These are phyloP conservation scores for Tricholoma saponaceum DNA, from an alignment of 768 basidiomycete genomes.

Conservation along the genomic window DNA sequence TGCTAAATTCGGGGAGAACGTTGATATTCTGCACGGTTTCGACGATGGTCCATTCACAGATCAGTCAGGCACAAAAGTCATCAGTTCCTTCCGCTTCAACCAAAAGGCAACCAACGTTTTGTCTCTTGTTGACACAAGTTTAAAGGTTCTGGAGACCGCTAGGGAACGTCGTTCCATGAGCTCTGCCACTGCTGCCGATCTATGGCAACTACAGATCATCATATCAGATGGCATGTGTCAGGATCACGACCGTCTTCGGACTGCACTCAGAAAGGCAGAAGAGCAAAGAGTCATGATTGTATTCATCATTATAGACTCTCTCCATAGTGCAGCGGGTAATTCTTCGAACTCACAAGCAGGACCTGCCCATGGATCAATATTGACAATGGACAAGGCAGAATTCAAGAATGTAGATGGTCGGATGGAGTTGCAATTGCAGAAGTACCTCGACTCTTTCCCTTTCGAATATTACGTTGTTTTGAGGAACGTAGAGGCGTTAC, in stretches of 20 bases:
- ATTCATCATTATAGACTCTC: conserved; percentile 92
- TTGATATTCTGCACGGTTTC: conserved; percentile 88
- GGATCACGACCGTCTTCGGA: conserved; percentile 83
- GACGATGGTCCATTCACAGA: conserved; percentile 78
- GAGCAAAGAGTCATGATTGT: conserved; percentile 94
- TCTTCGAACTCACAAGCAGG: conserved; percentile 15
- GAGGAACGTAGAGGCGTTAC: conserved; percentile 84
- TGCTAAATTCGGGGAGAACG: conserved; percentile 82
- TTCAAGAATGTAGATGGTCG: conserved; percentile 77
- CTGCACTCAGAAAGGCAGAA: conserved; percentile 76
- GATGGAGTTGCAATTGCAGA: conserved; percentile 83
- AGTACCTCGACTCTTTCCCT: conserved; percentile 95
- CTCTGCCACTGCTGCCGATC: conserved; percentile 67
- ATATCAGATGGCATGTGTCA: conserved; percentile 99
- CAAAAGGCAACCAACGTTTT: conserved; percentile 89
- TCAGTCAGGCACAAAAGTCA: conserved; percentile 72
- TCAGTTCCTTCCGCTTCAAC: conserved; percentile 83
- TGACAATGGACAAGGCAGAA: conserved; percentile 89
- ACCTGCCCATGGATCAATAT: conserved; percentile 65
- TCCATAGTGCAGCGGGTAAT: conserved; percentile 39
- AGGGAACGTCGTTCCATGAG: conserved; percentile 59
- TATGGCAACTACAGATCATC: conserved; percentile 98
- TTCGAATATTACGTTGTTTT: conserved; percentile 98
- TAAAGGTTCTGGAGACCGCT: conserved; percentile 71
- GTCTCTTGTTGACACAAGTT: conserved; percentile 73